Conservation (phyloP, 805 yeast species). For the Saccharomycopsis javanensis region DNA sequence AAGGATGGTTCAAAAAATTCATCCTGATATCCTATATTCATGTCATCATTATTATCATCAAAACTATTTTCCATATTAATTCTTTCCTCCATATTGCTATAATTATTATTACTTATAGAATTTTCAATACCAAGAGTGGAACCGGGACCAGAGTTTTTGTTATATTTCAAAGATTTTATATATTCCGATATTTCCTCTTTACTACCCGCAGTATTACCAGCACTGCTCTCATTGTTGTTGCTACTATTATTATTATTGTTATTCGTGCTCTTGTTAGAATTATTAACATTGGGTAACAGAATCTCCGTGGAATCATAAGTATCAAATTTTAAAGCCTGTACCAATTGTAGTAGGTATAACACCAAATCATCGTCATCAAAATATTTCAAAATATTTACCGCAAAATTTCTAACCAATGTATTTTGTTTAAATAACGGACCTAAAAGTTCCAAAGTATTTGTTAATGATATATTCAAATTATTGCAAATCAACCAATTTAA, state of each 20-base stretch:
- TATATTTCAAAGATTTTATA: slow-evolving; percentile 9
- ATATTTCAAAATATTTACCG: slow-evolving; percentile 69
- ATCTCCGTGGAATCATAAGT: slow-evolving; percentile 8
- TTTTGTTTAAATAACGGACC: slow-evolving; percentile 64
- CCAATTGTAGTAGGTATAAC: slow-evolving; percentile 76
- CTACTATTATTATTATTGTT: slow-evolving; percentile 1
- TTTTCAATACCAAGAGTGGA: not conserved
- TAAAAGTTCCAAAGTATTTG: slow-evolving; percentile 62
- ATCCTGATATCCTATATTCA: not conserved
- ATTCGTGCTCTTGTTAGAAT: not conserved
- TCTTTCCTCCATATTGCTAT: not conserved
- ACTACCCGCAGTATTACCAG: not conserved
- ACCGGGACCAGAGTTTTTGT: slow-evolving; percentile 9
- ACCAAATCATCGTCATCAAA: slow-evolving; percentile 77
- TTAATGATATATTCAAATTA: slow-evolving; percentile 49
- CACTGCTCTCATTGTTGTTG: not conserved
- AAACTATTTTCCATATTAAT: not conserved
- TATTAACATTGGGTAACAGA: not conserved
- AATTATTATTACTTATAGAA: not conserved
- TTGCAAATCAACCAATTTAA: slow-evolving; percentile 64
- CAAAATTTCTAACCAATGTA: slow-evolving; percentile 69
- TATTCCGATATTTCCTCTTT: slow-evolving; percentile 6
- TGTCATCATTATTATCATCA: slow-evolving; percentile 4
- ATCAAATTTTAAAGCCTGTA: slow-evolving; percentile 86
- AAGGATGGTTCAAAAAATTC: slow-evolving; percentile 15